A percentile compares a stretch with the other conserved stretches of the same genome.
phyloP scores from a whole-genome alignment of 2,329 filamentous ascomycete species.

The Monilinia laxa region DNA sequence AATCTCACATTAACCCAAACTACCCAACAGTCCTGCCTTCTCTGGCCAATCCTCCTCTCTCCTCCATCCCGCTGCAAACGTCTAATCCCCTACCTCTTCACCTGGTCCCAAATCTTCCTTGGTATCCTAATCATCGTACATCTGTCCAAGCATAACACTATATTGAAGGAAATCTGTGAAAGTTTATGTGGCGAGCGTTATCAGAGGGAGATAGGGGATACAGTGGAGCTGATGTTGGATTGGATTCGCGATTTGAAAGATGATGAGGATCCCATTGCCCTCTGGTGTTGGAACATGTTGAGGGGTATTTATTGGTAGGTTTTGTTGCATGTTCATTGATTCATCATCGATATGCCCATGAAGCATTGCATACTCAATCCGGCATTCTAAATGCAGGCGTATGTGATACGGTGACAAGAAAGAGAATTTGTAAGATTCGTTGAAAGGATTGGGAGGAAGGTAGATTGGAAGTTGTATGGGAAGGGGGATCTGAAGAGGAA shows the following conservation, averaged over 20 bases:
- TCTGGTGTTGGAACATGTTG: constrained; percentile 46
- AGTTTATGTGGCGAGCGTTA: constrained; percentile 51
- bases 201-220: constrained; percentile 52
- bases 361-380: no score
- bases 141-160: constrained; percentile 52
- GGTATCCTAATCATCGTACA: constrained; percentile 58
- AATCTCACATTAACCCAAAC: constrained; percentile 14
- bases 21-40: constrained; percentile 48
- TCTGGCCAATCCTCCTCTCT: constrained; percentile 60
- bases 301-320: constrained; percentile 32
- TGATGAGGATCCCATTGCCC: constrained; percentile 52
- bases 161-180: constrained; percentile 51
- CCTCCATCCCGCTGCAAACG: constrained; percentile 58
- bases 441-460: neutral
- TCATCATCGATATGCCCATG: no score
- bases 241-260: constrained; percentile 58
- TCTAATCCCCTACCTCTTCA: constrained; percentile 57
- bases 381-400: neutral
- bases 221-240: constrained; percentile 54
- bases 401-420: neutral
- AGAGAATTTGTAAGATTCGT: neutral
- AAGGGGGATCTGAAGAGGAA: neutral
- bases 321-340: neutral
- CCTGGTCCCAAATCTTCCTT: constrained; percentile 62
- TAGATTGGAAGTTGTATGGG: neutral